Conservation (phyloP, 495 filamentous ascomycete species). For the Neurospora sp. region DNA sequence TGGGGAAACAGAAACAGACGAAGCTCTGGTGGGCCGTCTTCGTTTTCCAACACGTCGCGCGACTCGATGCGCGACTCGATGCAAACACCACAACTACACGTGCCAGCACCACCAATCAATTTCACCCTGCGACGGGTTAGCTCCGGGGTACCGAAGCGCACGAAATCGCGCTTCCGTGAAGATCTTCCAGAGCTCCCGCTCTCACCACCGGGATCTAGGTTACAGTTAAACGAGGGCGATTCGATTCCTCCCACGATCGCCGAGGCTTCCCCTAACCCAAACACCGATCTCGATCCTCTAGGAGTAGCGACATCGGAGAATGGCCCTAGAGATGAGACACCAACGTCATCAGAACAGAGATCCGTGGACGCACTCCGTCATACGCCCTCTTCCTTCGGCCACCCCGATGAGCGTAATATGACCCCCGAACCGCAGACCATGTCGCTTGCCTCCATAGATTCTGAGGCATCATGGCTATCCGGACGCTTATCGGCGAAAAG, state of each 20-base stretch:
- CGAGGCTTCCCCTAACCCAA: constrained; percentile 11
- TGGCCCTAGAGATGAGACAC: constrained; percentile 32
- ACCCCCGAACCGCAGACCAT: constrained; percentile 39
- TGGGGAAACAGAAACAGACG: constrained; percentile 51
- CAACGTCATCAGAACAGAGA: constrained; percentile 34
- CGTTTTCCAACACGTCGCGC: constrained; percentile 75
- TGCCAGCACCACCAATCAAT: constrained; percentile 20
- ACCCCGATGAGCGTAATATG: constrained; percentile 28
- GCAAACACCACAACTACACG: constrained; percentile 19
- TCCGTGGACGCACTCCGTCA: constrained; percentile 33
- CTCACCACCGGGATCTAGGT: constrained; percentile 68
- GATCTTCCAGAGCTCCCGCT: constrained; percentile 78
- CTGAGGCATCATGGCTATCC: constrained; percentile 87
- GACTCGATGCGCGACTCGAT: constrained; percentile 77
- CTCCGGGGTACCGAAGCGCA: constrained; percentile 50
- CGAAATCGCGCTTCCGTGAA: constrained; percentile 87
- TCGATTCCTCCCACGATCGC: constrained; percentile 20
- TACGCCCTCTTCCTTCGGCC: constrained; percentile 33
- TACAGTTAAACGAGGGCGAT: constrained; percentile 61
- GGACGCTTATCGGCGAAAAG: constrained; percentile 38
- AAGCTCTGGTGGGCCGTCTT: constrained; percentile 47
- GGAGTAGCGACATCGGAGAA: constrained; percentile 8
- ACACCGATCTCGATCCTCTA: constrained; percentile 11
- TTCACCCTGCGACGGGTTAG: constrained; percentile 28
- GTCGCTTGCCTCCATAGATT: constrained; percentile 79